A percentile compares a stretch with the other conserved stretches of the same genome.
These are phyloP conservation scores for Sungouiozyma intestinalis DNA, from an alignment of 805 yeast species.

Conservation along the genomic window DNA sequence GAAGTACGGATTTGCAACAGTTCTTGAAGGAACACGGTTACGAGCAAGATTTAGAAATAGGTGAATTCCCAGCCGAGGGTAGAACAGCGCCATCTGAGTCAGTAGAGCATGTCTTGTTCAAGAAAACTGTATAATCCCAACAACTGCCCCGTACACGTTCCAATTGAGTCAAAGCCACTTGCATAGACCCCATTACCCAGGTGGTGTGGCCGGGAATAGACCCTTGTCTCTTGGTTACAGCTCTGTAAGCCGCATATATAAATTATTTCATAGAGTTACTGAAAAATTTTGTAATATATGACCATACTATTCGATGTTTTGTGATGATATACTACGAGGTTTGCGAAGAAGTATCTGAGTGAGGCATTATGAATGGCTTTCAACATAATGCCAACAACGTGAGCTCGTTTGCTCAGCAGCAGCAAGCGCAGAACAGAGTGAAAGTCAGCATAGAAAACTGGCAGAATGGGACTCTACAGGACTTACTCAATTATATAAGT, in stretches of 20 bases:
- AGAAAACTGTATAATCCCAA: not conserved
- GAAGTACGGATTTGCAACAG: constrained; percentile 32
- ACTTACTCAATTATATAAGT: constrained; percentile 59
- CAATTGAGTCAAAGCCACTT: not conserved
- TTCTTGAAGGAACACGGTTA: constrained; percentile 50
- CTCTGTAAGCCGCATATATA: no score
- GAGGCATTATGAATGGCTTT: not conserved
- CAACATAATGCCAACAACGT: constrained; percentile 12
- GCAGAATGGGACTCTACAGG: constrained; percentile 69
- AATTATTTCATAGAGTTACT: no score
- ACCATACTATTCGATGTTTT: no score
- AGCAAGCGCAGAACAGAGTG: constrained; percentile 24
- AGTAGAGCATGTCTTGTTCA: not conserved
- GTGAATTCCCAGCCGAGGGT: not conserved
- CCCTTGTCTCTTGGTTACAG: no score
- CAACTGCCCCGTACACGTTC: not conserved
- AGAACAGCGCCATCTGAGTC: not conserved
- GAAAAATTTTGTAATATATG: not conserved
- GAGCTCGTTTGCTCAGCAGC: constrained; percentile 2
- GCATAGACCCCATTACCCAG: not conserved
- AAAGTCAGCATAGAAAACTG: constrained; percentile 64
- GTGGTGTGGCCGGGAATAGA: no score
- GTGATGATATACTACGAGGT: no score
- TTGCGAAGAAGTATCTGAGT: no score
- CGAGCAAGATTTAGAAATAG: constrained; percentile 15